A percentile compares a stretch with the other conserved stretches of the same genome.
Conservation (phyloP, 2,329 filamentous ascomycete species). For the Fusarium sambucinum region DNA sequence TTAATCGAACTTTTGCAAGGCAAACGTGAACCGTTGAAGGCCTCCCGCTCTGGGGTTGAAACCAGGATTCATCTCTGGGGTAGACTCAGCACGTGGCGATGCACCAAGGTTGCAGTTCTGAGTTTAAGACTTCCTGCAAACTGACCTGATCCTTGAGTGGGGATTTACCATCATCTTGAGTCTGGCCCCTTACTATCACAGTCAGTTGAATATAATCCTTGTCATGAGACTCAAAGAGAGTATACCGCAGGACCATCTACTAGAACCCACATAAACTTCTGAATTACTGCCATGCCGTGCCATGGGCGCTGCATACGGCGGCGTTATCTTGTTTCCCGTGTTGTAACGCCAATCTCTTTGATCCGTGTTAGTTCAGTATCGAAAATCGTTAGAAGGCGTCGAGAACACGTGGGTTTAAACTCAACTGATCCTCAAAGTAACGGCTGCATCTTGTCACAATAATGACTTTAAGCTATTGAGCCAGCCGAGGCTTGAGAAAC, state of each 20-base stretch:
- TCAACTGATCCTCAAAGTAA: conserved; percentile 41
- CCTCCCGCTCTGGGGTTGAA: conserved; percentile 56
- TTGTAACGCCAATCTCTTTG: no score
- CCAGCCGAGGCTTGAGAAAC: conserved; percentile 42
- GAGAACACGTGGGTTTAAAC: neutral
- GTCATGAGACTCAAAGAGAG: neutral
- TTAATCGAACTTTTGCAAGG: conserved; percentile 54
- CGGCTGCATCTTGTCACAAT: conserved; percentile 54
- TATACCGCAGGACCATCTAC: conserved; percentile 49
- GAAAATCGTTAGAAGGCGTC: neutral
- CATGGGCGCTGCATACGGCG: conserved; percentile 56
- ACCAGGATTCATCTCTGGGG: conserved; percentile 54
- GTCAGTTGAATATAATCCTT: neutral
- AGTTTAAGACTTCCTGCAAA: neutral
- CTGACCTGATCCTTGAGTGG: neutral
- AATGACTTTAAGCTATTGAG: conserved; percentile 50
- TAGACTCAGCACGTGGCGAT: conserved; percentile 51
- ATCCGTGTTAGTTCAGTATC: conserved; percentile 46
- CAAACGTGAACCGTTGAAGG: conserved; percentile 53
- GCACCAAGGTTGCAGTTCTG: conserved; percentile 52
- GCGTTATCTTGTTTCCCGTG: conserved; percentile 39
- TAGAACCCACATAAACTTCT: conserved; percentile 60
- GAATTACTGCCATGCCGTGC: conserved; percentile 42
- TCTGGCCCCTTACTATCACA: conserved; percentile 57
- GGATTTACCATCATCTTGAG: conserved; percentile 57